Evolutionary conservation across 306 rosid species (phyloP).

Genomic region (Adenanthera pavonina): DNA sequence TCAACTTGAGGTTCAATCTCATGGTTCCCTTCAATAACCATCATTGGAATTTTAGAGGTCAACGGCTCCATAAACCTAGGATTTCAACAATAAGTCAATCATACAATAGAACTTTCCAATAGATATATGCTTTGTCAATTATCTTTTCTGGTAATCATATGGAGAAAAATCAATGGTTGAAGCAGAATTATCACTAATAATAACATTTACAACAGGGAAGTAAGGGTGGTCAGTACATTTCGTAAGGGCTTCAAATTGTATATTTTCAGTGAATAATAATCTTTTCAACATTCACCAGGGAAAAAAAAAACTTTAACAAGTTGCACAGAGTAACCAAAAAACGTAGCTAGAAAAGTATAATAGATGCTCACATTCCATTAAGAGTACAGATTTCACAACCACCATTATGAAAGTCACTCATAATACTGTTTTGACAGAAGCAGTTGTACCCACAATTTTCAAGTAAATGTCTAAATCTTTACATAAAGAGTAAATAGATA

Average conservation of each 20-base stretch:
- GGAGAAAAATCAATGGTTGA: background rate
- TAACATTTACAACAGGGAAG: background rate
- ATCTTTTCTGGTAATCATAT: background rate
- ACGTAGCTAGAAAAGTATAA: background rate
- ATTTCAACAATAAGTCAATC: slow-evolving; percentile 23
- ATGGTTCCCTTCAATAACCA: slow-evolving; percentile 95
- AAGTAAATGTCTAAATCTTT: background rate
- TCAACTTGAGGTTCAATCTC: slow-evolving; percentile 92
- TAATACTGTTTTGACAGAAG: background rate
- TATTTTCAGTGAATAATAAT: background rate
- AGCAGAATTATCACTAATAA: background rate
- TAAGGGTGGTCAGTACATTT: background rate
- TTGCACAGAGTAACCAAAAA: background rate
- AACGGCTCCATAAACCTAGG: slow-evolving; percentile 89
- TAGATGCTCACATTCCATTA: background rate
- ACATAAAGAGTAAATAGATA: background rate
- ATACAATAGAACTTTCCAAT: slow-evolving; percentile 20
- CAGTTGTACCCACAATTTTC: background rate
- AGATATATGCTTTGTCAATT: background rate
- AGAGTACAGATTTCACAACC: background rate
- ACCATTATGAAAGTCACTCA: background rate
- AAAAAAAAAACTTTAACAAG: background rate
- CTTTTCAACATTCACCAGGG: background rate
- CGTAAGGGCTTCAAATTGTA: background rate
- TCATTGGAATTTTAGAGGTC: slow-evolving; percentile 77